phyloP scores from a whole-genome alignment of 2,329 filamentous ascomycete genomes.

The Aspergillus persii region DNA sequence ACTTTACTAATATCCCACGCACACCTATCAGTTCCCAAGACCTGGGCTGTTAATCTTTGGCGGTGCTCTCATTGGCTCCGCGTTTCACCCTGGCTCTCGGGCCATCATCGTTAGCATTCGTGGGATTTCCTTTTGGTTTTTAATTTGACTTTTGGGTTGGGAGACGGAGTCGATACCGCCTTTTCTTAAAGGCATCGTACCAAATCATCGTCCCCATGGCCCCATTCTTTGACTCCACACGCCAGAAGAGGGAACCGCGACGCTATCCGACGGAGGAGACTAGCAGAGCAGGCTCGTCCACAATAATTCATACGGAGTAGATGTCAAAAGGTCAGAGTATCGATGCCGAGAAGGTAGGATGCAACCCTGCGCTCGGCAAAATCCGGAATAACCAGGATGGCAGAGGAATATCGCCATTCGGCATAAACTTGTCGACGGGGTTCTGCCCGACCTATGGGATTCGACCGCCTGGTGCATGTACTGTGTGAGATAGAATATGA shows the following conservation, averaged over 20 bases:
- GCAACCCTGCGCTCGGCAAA: neutral
- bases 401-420: neutral
- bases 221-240: conserved; percentile 9
- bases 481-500: neutral
- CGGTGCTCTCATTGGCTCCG: neutral
- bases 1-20: neutral
- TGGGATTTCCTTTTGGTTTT: neutral
- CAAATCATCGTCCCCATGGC: conserved; percentile 14
- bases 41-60: neutral
- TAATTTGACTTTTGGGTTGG: conserved; percentile 16
- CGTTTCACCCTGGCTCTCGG: neutral
- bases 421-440: neutral
- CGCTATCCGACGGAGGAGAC: neutral
- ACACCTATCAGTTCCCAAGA: neutral
- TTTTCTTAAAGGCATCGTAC: conserved; percentile 8
- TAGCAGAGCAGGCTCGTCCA: neutral
- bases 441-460: neutral
- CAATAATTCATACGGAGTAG: neutral
- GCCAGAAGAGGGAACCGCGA: conserved; percentile 7
- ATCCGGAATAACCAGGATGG: neutral
- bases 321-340: neutral
- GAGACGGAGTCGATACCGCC: conserved; percentile 6
- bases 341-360: neutral
- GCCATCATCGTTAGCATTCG: neutral
- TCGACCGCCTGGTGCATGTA: neutral